Evolutionary conservation across 257 asterid species (phyloP).

Genomic region (Oldenlandia corymbosa): DNA sequence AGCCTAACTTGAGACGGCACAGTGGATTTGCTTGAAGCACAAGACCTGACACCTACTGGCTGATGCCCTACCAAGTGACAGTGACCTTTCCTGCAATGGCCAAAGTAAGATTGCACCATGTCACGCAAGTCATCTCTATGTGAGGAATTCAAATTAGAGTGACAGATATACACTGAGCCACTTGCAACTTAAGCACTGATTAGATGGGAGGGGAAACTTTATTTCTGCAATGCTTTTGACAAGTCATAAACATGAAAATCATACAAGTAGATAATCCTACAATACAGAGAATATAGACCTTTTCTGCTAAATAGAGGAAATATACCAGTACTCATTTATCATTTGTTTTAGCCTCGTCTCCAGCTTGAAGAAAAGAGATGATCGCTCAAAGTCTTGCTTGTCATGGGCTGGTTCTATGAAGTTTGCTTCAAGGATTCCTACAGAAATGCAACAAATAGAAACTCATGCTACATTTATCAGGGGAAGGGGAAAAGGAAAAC

Average conservation of each 20-base stretch:
- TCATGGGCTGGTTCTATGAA: conserved; percentile 96
- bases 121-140: neutral
- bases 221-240: neutral
- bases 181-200: conserved; percentile 1
- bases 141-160: neutral
- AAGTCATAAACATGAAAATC: neutral
- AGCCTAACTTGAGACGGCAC: conserved; percentile 31
- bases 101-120: neutral
- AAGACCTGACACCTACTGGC: conserved; percentile 29
- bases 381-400: conserved; percentile 96
- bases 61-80: conserved; percentile 59
- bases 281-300: neutral
- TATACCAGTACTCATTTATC: conserved; percentile 77
- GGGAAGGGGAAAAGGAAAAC: too few relatives aligned
- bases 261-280: neutral
- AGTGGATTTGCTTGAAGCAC: conserved; percentile 22
- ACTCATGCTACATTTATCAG: too few relatives aligned
- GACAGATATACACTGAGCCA: neutral
- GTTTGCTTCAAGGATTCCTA: conserved; percentile 95
- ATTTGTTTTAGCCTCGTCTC: conserved; percentile 74
- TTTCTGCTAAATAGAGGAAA: neutral
- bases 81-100: conserved; percentile 56
- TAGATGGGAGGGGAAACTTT: neutral
- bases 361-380: conserved; percentile 58
- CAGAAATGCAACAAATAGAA: too few relatives aligned